Evolutionary conservation across 768 basidiomycete genomes (phyloP).

Genomic region (Kwoniella newhampshirensis): DNA sequence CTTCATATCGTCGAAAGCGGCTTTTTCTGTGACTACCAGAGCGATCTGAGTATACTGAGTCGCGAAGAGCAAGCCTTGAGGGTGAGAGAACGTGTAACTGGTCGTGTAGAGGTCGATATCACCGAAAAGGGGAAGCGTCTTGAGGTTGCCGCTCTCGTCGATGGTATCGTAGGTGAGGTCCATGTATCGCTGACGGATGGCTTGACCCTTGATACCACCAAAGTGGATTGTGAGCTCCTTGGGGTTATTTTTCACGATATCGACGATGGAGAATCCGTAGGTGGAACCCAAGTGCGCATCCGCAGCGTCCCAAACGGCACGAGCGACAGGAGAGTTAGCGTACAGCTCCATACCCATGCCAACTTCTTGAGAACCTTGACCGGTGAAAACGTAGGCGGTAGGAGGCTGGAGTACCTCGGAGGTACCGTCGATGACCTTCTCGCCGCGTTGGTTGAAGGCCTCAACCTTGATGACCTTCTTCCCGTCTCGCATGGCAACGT

Average conservation of each 20-base stretch:
- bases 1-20: slow-evolving; percentile 97
- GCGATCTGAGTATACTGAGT: slow-evolving; percentile 99
- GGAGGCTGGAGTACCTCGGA: slow-evolving; percentile 88
- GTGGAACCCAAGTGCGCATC: slow-evolving; percentile 89
- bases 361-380: slow-evolving; percentile 95
- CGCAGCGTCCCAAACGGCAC: slow-evolving; percentile 95
- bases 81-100: slow-evolving; percentile 97
- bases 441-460: slow-evolving; percentile 77
- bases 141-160: slow-evolving; percentile 93
- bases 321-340: slow-evolving; percentile 85
- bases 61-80: slow-evolving; percentile 89
- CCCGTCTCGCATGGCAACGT: slow-evolving; percentile 87
- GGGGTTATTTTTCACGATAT: slow-evolving; percentile 98
- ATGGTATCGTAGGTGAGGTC: slow-evolving; percentile 97
- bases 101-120: slow-evolving; percentile 94
- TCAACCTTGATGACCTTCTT: slow-evolving; percentile 88
- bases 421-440: slow-evolving; percentile 87
- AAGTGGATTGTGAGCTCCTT: slow-evolving; percentile 98
- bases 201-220: slow-evolving; percentile 98
- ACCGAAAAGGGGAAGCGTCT: slow-evolving; percentile 91
- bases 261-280: slow-evolving; percentile 97
- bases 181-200: slow-evolving; percentile 98
- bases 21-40: slow-evolving; percentile 95
- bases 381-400: slow-evolving; percentile 96
- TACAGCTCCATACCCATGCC: slow-evolving; percentile 99